Conservation (phyloP, 441 rosid genomes). For the Pelargonium cotyledonis region DNA sequence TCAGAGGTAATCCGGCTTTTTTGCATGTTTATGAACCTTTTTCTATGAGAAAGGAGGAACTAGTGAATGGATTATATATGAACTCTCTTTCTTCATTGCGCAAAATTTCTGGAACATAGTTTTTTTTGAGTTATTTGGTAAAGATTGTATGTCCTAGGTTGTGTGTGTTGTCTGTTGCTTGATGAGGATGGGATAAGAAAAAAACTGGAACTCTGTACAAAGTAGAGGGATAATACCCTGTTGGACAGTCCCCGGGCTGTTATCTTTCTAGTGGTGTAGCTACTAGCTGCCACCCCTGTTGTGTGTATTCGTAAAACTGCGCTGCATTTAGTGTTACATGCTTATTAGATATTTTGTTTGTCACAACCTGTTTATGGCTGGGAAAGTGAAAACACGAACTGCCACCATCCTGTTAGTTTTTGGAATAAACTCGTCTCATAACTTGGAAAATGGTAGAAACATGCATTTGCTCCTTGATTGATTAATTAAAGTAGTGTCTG, state of each 20-base stretch:
- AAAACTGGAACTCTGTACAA: background rate
- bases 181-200: background rate
- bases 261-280: background rate
- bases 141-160: background rate
- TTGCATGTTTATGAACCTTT: conserved; percentile 10
- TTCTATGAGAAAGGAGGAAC: conserved; percentile 9
- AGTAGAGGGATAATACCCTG: background rate
- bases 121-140: background rate
- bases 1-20: conserved; percentile 37
- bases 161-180: background rate
- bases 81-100: background rate
- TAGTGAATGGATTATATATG: conserved; percentile 1
- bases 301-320: background rate
- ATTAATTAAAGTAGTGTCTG: background rate
- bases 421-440: background rate
- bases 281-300: background rate
- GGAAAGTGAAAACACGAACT: too few species aligned
- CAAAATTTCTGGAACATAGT: background rate
- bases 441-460: background rate
- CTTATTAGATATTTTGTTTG: background rate
- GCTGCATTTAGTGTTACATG: background rate
- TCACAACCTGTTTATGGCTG: background rate
- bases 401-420: too few species aligned
- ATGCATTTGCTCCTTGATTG: background rate
- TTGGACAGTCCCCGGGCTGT: background rate